Evolutionary conservation across 106 monocot genomes (phyloP).

Genomic region (Posidonia australis): DNA sequence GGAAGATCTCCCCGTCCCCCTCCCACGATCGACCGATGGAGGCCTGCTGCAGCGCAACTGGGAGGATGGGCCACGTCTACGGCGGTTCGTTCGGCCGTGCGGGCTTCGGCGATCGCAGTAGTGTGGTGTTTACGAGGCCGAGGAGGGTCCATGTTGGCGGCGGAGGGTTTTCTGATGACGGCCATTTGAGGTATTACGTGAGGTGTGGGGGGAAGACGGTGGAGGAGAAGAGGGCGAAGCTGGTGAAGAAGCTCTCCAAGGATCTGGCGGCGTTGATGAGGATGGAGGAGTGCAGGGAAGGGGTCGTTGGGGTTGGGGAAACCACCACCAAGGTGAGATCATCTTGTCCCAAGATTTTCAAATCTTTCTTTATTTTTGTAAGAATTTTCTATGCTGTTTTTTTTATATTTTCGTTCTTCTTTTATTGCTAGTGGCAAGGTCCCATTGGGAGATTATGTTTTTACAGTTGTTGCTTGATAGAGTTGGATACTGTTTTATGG

Average conservation of each 20-base stretch:
- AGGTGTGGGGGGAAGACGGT: slow-evolving; percentile 11
- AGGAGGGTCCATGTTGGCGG: background rate
- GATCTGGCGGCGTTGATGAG: slow-evolving; percentile 5
- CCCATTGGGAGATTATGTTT: too few relatives aligned
- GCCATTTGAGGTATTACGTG: slow-evolving; percentile 29
- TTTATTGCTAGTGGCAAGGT: too few relatives aligned
- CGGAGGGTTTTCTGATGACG: slow-evolving; percentile 18
- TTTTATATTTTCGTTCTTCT: too few relatives aligned
- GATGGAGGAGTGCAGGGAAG: slow-evolving; percentile 1
- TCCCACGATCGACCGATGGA: background rate
- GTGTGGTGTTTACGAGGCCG: background rate
- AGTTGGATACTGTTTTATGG: too few relatives aligned
- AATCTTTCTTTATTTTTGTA: too few relatives aligned
- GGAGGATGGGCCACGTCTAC: background rate
- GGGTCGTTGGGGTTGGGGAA: slow-evolving; percentile 11
- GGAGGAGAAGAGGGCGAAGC: slow-evolving; percentile 17
- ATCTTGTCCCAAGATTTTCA: too few relatives aligned
- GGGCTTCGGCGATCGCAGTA: background rate
- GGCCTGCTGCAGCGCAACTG: background rate
- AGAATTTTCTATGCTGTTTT: too few relatives aligned
- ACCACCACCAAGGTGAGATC: slow-evolving; percentile 26
- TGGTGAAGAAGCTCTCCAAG: slow-evolving; percentile 13
- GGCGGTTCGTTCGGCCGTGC: background rate
- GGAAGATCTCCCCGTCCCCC: too few relatives aligned
- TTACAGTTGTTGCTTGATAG: too few relatives aligned